These are phyloP conservation scores for Fusarium sp. DNA, from an alignment of 2,329 filamentous ascomycete genomes.

Conservation along the genomic window DNA sequence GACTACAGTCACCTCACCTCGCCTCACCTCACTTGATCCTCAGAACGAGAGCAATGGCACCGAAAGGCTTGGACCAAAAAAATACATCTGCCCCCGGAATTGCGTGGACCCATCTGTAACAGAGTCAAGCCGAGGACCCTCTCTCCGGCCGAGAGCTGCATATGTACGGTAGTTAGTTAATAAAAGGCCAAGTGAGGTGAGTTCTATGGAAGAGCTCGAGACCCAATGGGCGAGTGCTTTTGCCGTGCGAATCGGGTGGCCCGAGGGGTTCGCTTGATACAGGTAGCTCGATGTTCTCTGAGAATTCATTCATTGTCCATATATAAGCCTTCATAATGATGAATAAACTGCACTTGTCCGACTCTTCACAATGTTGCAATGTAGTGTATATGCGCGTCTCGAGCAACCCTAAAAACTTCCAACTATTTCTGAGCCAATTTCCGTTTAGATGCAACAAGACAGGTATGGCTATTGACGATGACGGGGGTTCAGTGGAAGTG, in stretches of 20 bases:
- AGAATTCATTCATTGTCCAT: background rate
- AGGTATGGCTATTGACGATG: background rate
- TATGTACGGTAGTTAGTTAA: conserved; percentile 2
- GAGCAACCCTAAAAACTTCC: background rate
- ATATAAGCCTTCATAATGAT: background rate
- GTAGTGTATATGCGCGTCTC: conserved; percentile 3
- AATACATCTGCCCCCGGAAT: conserved; percentile 5
- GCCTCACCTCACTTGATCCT: background rate
- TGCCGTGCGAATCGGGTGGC: conserved; percentile 26
- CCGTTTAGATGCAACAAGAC: background rate
- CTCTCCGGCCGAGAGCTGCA: conserved; percentile 30
- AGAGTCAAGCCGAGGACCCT: conserved; percentile 30
- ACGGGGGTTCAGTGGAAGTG: background rate
- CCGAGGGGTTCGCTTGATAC: background rate
- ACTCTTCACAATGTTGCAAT: conserved; percentile 3
- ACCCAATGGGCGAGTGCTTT: conserved; percentile 15
- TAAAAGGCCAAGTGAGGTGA: conserved; percentile 23
- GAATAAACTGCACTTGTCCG: background rate
- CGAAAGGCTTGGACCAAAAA: conserved; percentile 1
- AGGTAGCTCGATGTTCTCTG: background rate
- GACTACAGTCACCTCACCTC: conserved; percentile 2
- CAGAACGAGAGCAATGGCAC: background rate
- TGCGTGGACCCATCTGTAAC: conserved; percentile 15
- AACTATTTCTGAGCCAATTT: too few relatives aligned
- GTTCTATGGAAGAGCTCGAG: background rate